phyloP scores from a whole-genome alignment of 2,329 filamentous ascomycete genomes.

The Sporothrix curviconia region DNA sequence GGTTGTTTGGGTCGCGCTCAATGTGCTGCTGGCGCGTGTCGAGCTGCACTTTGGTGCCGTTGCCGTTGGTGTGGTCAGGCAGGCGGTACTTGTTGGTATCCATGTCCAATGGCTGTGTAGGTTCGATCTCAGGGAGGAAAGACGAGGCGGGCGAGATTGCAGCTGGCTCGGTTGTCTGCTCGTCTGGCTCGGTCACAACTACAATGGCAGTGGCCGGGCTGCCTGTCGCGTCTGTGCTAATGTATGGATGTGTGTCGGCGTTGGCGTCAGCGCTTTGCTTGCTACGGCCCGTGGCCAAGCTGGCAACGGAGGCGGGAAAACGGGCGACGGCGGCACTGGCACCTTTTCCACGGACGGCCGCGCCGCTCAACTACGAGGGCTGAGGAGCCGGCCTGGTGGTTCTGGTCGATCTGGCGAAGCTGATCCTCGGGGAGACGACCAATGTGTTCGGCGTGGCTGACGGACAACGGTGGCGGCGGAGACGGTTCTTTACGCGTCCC shows the following conservation, averaged over 20 bases:
- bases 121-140: slow-evolving; percentile 47
- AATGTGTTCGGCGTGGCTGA: slow-evolving; percentile 40
- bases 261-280: slow-evolving; percentile 10
- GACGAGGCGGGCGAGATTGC: slow-evolving; percentile 26
- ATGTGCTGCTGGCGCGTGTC: slow-evolving; percentile 54
- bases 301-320: slow-evolving; percentile 37
- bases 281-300: slow-evolving; percentile 20
- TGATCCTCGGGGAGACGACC: slow-evolving; percentile 66
- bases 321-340: slow-evolving; percentile 51
- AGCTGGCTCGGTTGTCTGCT: neutral
- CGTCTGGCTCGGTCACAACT: slow-evolving; percentile 14
- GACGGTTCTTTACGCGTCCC: slow-evolving; percentile 32
- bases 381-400: slow-evolving; percentile 52
- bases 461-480: slow-evolving; percentile 29
- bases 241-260: slow-evolving; percentile 23
- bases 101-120: slow-evolving; percentile 49
- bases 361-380: slow-evolving; percentile 52
- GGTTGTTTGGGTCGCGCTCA: slow-evolving; percentile 35
- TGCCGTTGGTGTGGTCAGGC: slow-evolving; percentile 62
- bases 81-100: slow-evolving; percentile 70
- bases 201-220: slow-evolving; percentile 3
- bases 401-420: slow-evolving; percentile 61
- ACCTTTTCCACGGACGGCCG: slow-evolving; percentile 67
- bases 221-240: slow-evolving; percentile 8
- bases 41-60: slow-evolving; percentile 58